Evolutionary conservation across 2,329 filamentous ascomycete genomes (phyloP), one percentile per base, ranked within the genome.

Genomic region (Stromatinia cepivora): DNA sequence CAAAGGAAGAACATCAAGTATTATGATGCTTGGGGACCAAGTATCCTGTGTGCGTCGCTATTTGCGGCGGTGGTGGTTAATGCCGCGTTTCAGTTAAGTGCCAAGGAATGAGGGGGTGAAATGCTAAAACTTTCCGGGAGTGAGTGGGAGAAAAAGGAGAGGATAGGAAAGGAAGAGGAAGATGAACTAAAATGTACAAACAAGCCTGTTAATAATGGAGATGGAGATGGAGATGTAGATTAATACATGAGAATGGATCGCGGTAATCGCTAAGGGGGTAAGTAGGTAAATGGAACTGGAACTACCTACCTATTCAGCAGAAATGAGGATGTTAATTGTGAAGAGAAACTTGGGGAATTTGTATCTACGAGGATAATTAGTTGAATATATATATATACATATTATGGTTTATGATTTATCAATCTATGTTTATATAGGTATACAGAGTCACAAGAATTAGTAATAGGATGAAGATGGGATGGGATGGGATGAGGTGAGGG

Each of bases 21-120:
- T 80, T 95, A 98, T 79, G 95, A 99, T 79, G 90, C 88, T 74
- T 91, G 89, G 85, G 95, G 95, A 0, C 94, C 95, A 0, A 93
- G 86, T 5, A 81, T 89, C 31, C 84, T 99, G 45, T 97, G 93
- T 75, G 76, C 85, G 11, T 86, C 91, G 3, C 80, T 98, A 66
- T 86, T 97, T 54, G 81, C 85, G 0, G 92, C 93, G 3, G 88
- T 97, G 15, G 82, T 85, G 5, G 78, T 96, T 36, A 97, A 95
- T 79, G 96, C 97, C 83, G 91, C 81, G 6, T 89, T 93, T 75
- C 88, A 94, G 72, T 85, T 92, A n/a, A 85, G 84, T 50, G 86
- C 88, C 63, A 84, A 87, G 70, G 25, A 68, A 11, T 48, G 39
- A 13, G 13, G 8, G 9, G 34, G 17, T 31, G n/a, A n/a, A 50